Base-by-base conservation (phyloP, 495 filamentous ascomycete species). In the Physcia stellaris region DNA sequence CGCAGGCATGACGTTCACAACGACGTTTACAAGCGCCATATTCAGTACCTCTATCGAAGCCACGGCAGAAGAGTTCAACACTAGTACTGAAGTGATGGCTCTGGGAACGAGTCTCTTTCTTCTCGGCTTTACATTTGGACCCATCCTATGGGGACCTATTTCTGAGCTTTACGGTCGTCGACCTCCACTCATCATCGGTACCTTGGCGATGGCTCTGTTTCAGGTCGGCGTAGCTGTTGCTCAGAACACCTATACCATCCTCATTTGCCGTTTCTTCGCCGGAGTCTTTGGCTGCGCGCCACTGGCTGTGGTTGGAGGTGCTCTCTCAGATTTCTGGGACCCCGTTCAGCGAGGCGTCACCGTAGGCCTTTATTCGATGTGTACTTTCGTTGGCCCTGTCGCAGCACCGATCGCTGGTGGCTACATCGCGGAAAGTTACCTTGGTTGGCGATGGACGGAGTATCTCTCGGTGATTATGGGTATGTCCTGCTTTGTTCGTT, bases 61-160 rank as follows among this genome's bases (percentile, higher is more conserved):
- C 33, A 47, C 76, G 4, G 48, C 65, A 7, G 44, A 48, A 6
- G 39, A 67, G 32, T 75, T 73, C 41, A 15, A 49, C 31, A 59
- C 73, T 4, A 55, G 60, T 37, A 37, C 27, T 2, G 63, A 72
- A 46, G 62, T 70, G 0, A 58, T 68, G 4, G 62, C 62, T 0
- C 54, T 77, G 1, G 74, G 72, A 5, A 63, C 73, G 3, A 62
- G 66, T 1, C 56, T 79, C 6, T 74, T 73, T 41, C 58, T 73
- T 2, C 40, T 70, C 11, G 68, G 48, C 34, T 70, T 68, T 43
- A 63, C 60, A 1, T 30, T 63, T 18, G 67, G 68, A 0, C 67
- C 67, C 3, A 39, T 68, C 31, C 52, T 71, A 23, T 73, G 67
- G 68, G 70, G 67, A 21, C 73, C 73, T 4, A 45, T 73, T 31